Base-by-base conservation (phyloP, 306 rosid species). In the Rosa rugosa region DNA sequence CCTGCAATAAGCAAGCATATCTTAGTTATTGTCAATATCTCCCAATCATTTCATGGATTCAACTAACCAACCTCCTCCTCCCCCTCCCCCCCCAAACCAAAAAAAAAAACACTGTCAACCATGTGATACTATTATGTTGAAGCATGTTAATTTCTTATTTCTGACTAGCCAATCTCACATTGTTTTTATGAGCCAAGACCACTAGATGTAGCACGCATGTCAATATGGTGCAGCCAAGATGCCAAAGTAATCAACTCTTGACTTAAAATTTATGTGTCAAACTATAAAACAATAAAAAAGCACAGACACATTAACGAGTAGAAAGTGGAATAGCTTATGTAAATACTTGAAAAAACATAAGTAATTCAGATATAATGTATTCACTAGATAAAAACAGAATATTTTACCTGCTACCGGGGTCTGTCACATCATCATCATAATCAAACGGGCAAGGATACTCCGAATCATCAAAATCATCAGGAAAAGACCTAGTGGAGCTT, bases 401-500 rank as follows among this genome's bases (percentile, higher is more conserved):
- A 70, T 49, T 74, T 73, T 91, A 94, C 98, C 97, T 91, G 97
- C 92, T 90, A 65, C 89, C 78, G n/a, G 89, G 90, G 88, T 91
- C 89, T 4, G 87, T 85, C 82, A 87, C 78, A 68, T 91, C 97
- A 74, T 87, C 97, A 51, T 87, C 87, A 77, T 88, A 96, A 75
- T 88, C 94, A 89, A 94, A 94, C 0, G 97, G 88, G 81, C 97
- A 91, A 23, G 84, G 80, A 77, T 82, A 84, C 75, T 94, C 97
- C 49, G 88, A 25, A 71, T 90, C 92, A 82, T 92, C 97, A 75
- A 82, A 82, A 84, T 85, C 90, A 73, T 89, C 92, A 51, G 82
- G 93, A 72, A 82, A 84, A 75, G 94, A 94, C 86, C 91, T 91
- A 77, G 97, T 94, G 57, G 98, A 88, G 91, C 97, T 84, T 85